These are phyloP conservation scores for Aurantiochytrium sp. DNA, from an alignment of 108 stramenopile genomes.

Conservation along the genomic window DNA sequence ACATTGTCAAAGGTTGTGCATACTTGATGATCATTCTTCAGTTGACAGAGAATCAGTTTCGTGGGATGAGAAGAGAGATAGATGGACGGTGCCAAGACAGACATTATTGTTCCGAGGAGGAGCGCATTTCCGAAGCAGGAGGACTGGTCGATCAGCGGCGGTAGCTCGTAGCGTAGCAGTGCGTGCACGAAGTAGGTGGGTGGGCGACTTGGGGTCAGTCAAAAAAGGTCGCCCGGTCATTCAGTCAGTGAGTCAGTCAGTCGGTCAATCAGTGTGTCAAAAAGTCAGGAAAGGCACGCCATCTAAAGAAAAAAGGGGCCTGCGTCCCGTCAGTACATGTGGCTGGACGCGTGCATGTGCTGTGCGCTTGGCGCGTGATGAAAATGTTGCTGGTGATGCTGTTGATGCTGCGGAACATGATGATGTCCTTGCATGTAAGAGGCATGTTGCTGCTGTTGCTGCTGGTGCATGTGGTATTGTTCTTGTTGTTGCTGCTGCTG, in stretches of 20 bases:
- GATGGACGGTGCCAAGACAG: background rate
- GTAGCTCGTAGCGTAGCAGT: background rate
- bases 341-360: background rate
- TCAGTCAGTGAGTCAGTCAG: background rate
- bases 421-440: too few relatives aligned
- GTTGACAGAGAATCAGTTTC: background rate
- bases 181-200: background rate
- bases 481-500: background rate
- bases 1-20: too few relatives aligned
- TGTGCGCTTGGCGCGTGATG: background rate
- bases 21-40: background rate
- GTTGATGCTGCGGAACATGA: background rate
- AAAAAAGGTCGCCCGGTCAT: too few relatives aligned
- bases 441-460: too few relatives aligned
- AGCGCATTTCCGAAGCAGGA: background rate
- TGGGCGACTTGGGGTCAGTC: background rate
- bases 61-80: background rate
- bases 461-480: too few relatives aligned
- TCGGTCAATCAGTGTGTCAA: background rate
- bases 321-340: background rate
- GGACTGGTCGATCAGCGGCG: background rate
- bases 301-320: background rate
- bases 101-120: too few relatives aligned
- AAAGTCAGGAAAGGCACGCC: background rate
- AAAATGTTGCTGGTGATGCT: background rate